These are phyloP conservation scores for Nymphaea colorata DNA, from an alignment of 164 flowering plant species.

Conservation along the genomic window DNA sequence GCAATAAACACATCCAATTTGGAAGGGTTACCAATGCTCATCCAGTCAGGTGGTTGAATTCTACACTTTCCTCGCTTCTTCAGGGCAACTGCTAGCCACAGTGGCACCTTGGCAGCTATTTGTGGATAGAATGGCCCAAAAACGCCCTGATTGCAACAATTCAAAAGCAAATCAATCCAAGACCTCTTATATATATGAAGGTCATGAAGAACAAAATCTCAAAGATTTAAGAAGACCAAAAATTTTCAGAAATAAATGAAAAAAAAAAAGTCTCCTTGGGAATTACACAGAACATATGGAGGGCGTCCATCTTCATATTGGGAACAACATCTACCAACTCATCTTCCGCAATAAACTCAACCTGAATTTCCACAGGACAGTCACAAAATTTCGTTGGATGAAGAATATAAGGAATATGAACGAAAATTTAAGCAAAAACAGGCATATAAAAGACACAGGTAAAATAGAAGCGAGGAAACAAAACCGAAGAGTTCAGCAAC, in stretches of 20 bases:
- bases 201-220: background rate
- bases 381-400: no score
- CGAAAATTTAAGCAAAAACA: background rate
- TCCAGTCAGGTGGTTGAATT: conserved; percentile 75
- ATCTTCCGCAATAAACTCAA: conserved; percentile 83
- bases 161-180: background rate
- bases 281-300: conserved; percentile 30
- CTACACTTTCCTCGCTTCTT: conserved; percentile 90
- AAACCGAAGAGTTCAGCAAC: background rate
- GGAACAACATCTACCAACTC: conserved; percentile 72
- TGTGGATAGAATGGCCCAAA: conserved; percentile 82
- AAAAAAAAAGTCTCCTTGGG: background rate
- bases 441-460: background rate
- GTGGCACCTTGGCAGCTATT: conserved; percentile 54
- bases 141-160: conserved; percentile 43
- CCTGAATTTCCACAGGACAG: conserved; percentile 20
- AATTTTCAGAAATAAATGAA: no score
- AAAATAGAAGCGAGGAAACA: background rate
- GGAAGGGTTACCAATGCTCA: conserved; percentile 55
- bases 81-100: conserved; percentile 82
- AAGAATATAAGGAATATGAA: background rate
- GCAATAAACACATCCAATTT: background rate
- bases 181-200: background rate
- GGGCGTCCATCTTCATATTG: conserved; percentile 56
- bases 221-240: background rate